Evolutionary conservation across 768 basidiomycete genomes (phyloP), one percentile per base, ranked within the genome.

Genomic region (Tylopilus felleus): DNA sequence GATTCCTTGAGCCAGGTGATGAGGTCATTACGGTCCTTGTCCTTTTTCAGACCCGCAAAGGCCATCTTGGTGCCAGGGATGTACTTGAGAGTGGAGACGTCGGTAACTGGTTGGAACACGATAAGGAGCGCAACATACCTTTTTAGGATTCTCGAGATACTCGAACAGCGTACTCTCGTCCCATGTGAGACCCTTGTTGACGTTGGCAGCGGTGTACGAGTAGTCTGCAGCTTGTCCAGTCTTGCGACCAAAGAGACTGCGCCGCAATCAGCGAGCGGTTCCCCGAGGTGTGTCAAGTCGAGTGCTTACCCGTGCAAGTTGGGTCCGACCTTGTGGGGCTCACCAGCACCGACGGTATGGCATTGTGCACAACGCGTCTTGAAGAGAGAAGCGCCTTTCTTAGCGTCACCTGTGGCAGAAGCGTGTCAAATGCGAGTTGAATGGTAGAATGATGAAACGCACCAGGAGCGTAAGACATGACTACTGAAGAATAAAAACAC

Each of bases 1-100:
- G 81, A 67, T 48, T 85, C 81, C 79, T 90, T 90, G 65, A 95
- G 78, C 70, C 79, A 84, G 54, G 93, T 84, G 66, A 98, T 81
- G 65, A 98, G 85, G 76, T 98, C 95, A 70, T 85, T 90, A 76
- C 95, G 86, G 73, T 98, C 95, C 81, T 94, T 93, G 10, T 92
- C 92, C 84, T 98, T 98, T 87, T 98, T 98, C 71, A 98, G 76
- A 66, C 96, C 96, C 60, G 94, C 93, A 64, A 97, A 98, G 53
- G 94, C 95, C 95, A 98, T 98, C 79, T 96, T 97, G 47, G 95
- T 97, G 45, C 95, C 94, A 36, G 92, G 92, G 61, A 95, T 95
- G 77, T 93, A 94, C 89, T 91, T 55, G 42, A 42, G 25, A 9
- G n/a, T 1, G 21, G 3, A 28, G 39, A 38, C 1, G 21, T 55